Percentiles rank a stretch among this genome's conserved stretches.
Conservation (phyloP, 305 asterid species). For the Fraxinus latifolia region DNA sequence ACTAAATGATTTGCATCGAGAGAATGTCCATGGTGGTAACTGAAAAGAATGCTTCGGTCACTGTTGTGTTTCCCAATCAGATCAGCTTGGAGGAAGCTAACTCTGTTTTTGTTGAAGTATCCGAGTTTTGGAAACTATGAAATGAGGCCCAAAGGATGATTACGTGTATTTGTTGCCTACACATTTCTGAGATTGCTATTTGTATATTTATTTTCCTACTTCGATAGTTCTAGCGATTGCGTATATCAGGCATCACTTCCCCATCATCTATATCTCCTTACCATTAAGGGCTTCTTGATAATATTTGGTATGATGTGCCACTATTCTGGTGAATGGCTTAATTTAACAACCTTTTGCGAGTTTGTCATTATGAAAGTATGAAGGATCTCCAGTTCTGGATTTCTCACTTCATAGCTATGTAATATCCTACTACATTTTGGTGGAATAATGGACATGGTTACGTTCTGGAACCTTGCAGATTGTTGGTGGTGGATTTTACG, state of each 20-base stretch:
- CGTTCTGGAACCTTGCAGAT: conserved; percentile 43
- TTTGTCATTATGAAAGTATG: not conserved
- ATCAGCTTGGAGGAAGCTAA: not conserved
- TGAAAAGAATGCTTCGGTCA: not conserved
- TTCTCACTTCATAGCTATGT: not conserved
- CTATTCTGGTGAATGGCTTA: not conserved
- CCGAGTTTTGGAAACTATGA: not conserved
- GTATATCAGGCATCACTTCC: not conserved
- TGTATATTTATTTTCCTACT: not conserved
- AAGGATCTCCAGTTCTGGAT: not conserved
- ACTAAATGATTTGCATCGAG: not conserved
- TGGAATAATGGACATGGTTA: not conserved
- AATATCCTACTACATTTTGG: not conserved
- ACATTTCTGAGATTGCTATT: not conserved
- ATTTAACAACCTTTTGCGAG: not conserved
- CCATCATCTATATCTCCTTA: not conserved
- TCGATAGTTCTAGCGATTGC: not conserved
- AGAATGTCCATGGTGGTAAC: not conserved
- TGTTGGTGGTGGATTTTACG: conserved; percentile 61
- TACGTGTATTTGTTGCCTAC: not conserved
- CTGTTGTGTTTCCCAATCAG: not conserved
- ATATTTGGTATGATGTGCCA: not conserved
- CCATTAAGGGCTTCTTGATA: not conserved
- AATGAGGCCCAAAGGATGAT: not conserved
- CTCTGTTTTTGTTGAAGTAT: not conserved